These are phyloP conservation scores for Ichthyophthirius multifiliis DNA, from an alignment of 169 alveolate genomes.

Conservation along the genomic window DNA sequence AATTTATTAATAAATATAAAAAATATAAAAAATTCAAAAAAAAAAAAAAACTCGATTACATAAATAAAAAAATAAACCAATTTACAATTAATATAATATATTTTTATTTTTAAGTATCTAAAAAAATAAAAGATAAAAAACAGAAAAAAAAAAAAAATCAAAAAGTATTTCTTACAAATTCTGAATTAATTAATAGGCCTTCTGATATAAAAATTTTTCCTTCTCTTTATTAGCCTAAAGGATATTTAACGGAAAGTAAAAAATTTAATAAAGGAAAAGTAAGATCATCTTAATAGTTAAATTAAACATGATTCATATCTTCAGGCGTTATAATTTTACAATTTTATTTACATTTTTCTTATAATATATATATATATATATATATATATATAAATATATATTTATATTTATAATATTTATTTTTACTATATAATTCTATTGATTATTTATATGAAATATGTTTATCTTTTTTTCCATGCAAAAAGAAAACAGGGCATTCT, in stretches of 20 bases:
- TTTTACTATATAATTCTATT: neutral
- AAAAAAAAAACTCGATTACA: no score
- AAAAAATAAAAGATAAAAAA: no score
- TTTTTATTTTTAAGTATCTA: no score
- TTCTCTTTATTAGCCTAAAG: no score
- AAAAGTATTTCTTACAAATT: no score
- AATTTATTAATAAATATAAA: no score
- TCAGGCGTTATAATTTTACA: slow-evolving; percentile 41
- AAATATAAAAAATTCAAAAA: no score
- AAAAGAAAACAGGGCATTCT: slow-evolving; percentile 61
- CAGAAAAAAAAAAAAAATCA: no score
- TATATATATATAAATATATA: neutral
- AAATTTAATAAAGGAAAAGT: slow-evolving; percentile 39
- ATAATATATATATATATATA: neutral
- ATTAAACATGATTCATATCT: slow-evolving; percentile 69
- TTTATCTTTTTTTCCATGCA: slow-evolving; percentile 78
- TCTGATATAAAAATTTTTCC: no score
- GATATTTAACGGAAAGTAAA: neutral
- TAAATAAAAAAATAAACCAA: no score
- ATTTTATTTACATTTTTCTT: slow-evolving; percentile 40
- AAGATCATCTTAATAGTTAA: slow-evolving; percentile 58
- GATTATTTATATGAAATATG: slow-evolving; percentile 69
- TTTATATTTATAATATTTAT: neutral
- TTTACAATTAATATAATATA: no score
- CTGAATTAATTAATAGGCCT: no score